phyloP scores from a whole-genome alignment of 2,329 filamentous ascomycete species.

The Ophidiomyces ophidiicola region DNA sequence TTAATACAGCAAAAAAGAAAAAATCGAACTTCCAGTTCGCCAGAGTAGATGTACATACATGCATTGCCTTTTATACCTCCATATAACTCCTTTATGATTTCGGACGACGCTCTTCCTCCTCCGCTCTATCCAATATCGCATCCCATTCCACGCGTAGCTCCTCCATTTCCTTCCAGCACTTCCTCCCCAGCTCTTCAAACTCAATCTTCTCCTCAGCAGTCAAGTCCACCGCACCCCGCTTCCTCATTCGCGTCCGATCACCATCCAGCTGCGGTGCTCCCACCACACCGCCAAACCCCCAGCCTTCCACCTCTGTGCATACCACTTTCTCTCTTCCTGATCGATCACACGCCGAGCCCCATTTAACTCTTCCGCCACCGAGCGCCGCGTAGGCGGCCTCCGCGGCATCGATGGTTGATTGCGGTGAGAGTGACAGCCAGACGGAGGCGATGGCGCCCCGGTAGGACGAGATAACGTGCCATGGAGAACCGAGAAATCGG shows the following conservation, averaged over 20 bases:
- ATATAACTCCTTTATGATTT: neutral
- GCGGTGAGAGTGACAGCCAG: conserved; percentile 62
- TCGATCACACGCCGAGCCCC: conserved; percentile 62
- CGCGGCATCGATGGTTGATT: conserved; percentile 31
- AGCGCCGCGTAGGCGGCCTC: conserved; percentile 44
- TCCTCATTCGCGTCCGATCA: conserved; percentile 45
- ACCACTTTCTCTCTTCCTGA: conserved; percentile 50
- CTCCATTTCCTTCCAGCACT: conserved; percentile 35
- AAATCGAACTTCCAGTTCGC: too few species aligned
- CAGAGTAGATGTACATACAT: too few species aligned
- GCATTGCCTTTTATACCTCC: neutral
- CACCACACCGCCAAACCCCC: conserved; percentile 54
- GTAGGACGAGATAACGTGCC: conserved; percentile 72
- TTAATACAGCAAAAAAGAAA: too few species aligned
- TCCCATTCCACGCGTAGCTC: conserved; percentile 32
- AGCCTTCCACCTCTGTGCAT: conserved; percentile 73
- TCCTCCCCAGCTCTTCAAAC: conserved; percentile 32
- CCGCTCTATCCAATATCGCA: conserved; percentile 26
- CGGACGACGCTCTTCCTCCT: conserved; percentile 13
- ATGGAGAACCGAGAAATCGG: conserved; percentile 71
- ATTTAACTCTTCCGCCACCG: conserved; percentile 55
- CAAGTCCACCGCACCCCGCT: conserved; percentile 44
- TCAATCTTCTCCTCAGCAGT: conserved; percentile 35
- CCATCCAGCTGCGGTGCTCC: conserved; percentile 41
- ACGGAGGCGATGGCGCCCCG: conserved; percentile 62